A percentile compares a stretch with the other conserved stretches of the same genome.
Evolutionary conservation across 2,329 filamentous ascomycete species (phyloP).

Genomic region (Neocatenulostroma microsporum): DNA sequence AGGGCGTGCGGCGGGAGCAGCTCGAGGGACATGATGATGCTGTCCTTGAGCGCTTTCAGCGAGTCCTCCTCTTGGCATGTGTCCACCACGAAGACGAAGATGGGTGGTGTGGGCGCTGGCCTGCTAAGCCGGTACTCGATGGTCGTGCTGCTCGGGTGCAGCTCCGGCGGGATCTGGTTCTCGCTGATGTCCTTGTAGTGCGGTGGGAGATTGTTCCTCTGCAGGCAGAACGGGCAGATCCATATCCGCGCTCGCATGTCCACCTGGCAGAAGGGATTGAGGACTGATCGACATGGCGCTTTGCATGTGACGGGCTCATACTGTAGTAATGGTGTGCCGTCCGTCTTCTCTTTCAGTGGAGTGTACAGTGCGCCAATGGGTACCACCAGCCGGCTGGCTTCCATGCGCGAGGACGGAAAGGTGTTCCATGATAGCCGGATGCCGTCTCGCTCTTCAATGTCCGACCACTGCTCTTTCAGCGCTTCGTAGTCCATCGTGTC

Average conservation of each 20-base stretch:
- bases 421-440: conserved; percentile 97
- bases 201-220: conserved; percentile 70
- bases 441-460: conserved; percentile 93
- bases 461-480: conserved; percentile 91
- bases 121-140: conserved; percentile 78
- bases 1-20: conserved; percentile 73
- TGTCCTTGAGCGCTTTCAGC: conserved; percentile 74
- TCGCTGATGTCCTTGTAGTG: conserved; percentile 87
- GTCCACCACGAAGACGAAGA: conserved; percentile 82
- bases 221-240: conserved; percentile 85
- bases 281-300: conserved; percentile 83
- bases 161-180: conserved; percentile 73
- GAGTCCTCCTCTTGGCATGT: conserved; percentile 85
- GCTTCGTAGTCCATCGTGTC: conserved; percentile 82
- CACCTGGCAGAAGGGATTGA: conserved; percentile 94
- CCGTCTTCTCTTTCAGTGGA: conserved; percentile 86
- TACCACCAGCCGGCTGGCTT: conserved; percentile 45
- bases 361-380: conserved; percentile 96
- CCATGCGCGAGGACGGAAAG: conserved; percentile 96
- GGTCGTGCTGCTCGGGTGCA: conserved; percentile 76
- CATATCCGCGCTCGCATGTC: conserved; percentile 76
- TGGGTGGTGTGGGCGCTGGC: conserved; percentile 75
- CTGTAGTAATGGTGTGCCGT: conserved; percentile 71
- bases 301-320: conserved; percentile 98
- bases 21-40: conserved; percentile 76